Evolutionary conservation across 1,284 basidiomycete species (phyloP).

Genomic region (Trichosporon sp.): DNA sequence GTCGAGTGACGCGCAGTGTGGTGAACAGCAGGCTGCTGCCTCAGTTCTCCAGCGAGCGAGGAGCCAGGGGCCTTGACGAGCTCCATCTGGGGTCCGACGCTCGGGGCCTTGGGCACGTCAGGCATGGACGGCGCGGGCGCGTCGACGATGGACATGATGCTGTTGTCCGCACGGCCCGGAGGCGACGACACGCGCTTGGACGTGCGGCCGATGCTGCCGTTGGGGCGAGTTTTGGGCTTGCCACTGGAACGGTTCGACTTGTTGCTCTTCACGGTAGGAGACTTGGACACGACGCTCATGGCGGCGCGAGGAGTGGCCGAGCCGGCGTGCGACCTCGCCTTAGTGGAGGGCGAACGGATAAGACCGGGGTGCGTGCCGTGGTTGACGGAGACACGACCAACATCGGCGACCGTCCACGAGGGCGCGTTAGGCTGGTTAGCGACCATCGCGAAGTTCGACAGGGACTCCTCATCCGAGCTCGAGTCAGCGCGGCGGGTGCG

Average conservation of each 20-base stretch:
- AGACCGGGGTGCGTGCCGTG: conserved; percentile 6
- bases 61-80: conserved; percentile 43
- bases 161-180: conserved; percentile 21
- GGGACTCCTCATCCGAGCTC: conserved; percentile 37
- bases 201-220: conserved; percentile 33
- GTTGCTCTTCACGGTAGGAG: conserved; percentile 12
- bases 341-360: conserved; percentile 30
- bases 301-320: background rate
- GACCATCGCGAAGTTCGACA: conserved; percentile 40
- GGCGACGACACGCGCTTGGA: conserved; percentile 23
- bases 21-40: background rate
- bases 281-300: conserved; percentile 4
- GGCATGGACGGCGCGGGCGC: conserved; percentile 38
- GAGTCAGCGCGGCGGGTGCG: conserved; percentile 33
- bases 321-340: conserved; percentile 25
- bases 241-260: conserved; percentile 13
- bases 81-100: conserved; percentile 38
- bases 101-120: conserved; percentile 48
- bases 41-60: conserved; percentile 24
- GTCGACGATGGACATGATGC: conserved; percentile 42
- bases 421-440: conserved; percentile 35
- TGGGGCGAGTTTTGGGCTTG: conserved; percentile 31
- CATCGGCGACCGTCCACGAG: conserved; percentile 39
- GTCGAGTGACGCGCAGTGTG: background rate
- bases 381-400: conserved; percentile 22